Conservation (phyloP, 805 yeast genomes). For the Yamadazyma laniorum region DNA sequence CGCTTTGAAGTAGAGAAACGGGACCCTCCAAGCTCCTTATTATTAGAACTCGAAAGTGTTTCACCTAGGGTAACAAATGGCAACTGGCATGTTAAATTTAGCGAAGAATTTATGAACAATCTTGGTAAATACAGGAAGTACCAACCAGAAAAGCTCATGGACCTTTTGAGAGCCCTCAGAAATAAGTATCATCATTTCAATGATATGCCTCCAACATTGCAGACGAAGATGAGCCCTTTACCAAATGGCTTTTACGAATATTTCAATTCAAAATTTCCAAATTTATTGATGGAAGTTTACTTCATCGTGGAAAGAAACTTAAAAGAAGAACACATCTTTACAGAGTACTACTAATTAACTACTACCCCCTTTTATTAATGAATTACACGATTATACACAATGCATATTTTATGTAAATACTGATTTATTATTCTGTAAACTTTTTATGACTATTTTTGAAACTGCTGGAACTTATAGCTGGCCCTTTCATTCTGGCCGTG, state of each 20-base stretch:
- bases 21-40: slow-evolving; percentile 69
- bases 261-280: slow-evolving; percentile 75
- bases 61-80: slow-evolving; percentile 50
- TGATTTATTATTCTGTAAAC: slow-evolving; percentile 16
- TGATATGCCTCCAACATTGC: slow-evolving; percentile 74
- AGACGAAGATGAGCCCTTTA: slow-evolving; percentile 65
- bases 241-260: slow-evolving; percentile 84
- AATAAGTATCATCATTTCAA: slow-evolving; percentile 94
- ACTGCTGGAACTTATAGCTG: slow-evolving; percentile 39
- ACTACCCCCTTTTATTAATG: slow-evolving; percentile 7
- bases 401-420: neutral
- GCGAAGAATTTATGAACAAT: slow-evolving; percentile 70
- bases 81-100: slow-evolving; percentile 80
- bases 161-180: slow-evolving; percentile 81
- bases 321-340: slow-evolving; percentile 61
- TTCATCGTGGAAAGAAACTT: slow-evolving; percentile 55
- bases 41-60: slow-evolving; percentile 52
- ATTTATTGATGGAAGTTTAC: slow-evolving; percentile 72
- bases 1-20: slow-evolving; percentile 82
- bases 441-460: slow-evolving; percentile 41
- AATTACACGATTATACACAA: slow-evolving; percentile 4
- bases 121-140: slow-evolving; percentile 91
- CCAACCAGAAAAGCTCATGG: slow-evolving; percentile 74
- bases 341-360: slow-evolving; percentile 28
- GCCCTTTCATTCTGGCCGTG: slow-evolving; percentile 21